Evolutionary conservation across 2,329 filamentous ascomycete species (phyloP).

Genomic region (Aspergillus vadensis): DNA sequence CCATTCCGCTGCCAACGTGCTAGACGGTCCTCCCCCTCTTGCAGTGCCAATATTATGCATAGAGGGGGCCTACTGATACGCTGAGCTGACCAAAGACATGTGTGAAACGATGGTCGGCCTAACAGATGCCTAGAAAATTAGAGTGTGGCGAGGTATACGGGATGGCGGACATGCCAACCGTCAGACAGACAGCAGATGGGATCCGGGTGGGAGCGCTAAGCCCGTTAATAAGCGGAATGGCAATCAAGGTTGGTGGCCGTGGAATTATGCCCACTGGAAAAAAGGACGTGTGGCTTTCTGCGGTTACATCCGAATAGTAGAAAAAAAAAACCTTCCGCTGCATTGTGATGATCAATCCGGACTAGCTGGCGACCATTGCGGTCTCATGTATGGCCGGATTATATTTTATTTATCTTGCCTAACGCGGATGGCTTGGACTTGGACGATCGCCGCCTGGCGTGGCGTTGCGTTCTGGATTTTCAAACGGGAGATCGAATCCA

Average conservation of each 20-base stretch:
- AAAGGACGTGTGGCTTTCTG: not conserved
- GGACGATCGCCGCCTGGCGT: slow-evolving; percentile 6
- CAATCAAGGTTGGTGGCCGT: not conserved
- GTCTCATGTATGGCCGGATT: not conserved
- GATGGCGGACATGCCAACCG: not conserved
- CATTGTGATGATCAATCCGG: not conserved
- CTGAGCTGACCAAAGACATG: not conserved
- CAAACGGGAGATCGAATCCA: slow-evolving; percentile 1
- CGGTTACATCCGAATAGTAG: not conserved
- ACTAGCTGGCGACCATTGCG: not conserved
- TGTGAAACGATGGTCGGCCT: not conserved
- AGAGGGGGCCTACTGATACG: not conserved
- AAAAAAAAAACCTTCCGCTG: not conserved
- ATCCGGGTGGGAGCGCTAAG: slow-evolving; percentile 1
- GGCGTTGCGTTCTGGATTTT: slow-evolving; percentile 6
- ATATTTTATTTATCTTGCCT: not conserved
- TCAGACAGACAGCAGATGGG: not conserved
- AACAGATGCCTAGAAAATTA: not conserved
- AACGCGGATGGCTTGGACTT: slow-evolving; percentile 2
- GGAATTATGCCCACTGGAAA: not conserved
- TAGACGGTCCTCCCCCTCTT: not conserved
- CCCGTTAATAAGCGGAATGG: not conserved
- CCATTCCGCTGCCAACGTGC: slow-evolving; percentile 5
- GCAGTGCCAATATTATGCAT: not conserved
- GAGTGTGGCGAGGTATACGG: not conserved